Base-by-base conservation (phyloP, 2,329 filamentous ascomycete species). In the Paraphaeosphaeria minitans region DNA sequence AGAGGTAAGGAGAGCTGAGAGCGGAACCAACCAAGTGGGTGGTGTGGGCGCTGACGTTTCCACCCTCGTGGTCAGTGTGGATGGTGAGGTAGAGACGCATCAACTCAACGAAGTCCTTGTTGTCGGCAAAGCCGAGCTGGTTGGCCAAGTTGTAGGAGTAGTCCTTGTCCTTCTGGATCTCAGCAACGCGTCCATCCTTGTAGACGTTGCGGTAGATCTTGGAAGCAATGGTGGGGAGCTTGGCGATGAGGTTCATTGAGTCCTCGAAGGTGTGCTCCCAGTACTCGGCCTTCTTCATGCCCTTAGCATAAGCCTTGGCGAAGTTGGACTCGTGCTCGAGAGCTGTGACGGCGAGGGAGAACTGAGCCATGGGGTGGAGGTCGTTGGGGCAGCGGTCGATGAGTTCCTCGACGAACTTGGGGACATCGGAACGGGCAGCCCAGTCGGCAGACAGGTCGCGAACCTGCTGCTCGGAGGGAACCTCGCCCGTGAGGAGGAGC, bases 171-270 rank as follows among this genome's bases (percentile, higher is more conserved):
- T 97, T 96, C 86, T 98, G 89, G 79, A 97, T 87, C 56, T 93
- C 80, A 61, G 92, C 91, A 70, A 99, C 94, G 89, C 98, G 98
- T 84, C 95, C 95, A 77, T 96, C 95, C 89, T 98, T 97, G 92
- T 96, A 99, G 80, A 98, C 90, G 81, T 99, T 99, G 85, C 96
- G 95, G 89, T 99, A 99, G 87, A 99, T 99, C 84, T 93, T 92
- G 66, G 95, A 85, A 66, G 95, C 95, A 75, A 99, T 97, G 80
- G 92, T 97, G 79, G 95, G 95, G 73, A 99, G 91, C 89, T 98
- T 98, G 78, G 95, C 95, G 79, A 99, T 99, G 80, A 99, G 86
- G 83, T 99, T 94, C 94, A 99, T 98, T 64, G 93, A 95, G 84
- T 99, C 95, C 88, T 99, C 95, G 76, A 96, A 99, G 73, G 93